phyloP scores from a whole-genome alignment of 2,329 filamentous ascomycete species.

The Microcera coccophila region DNA sequence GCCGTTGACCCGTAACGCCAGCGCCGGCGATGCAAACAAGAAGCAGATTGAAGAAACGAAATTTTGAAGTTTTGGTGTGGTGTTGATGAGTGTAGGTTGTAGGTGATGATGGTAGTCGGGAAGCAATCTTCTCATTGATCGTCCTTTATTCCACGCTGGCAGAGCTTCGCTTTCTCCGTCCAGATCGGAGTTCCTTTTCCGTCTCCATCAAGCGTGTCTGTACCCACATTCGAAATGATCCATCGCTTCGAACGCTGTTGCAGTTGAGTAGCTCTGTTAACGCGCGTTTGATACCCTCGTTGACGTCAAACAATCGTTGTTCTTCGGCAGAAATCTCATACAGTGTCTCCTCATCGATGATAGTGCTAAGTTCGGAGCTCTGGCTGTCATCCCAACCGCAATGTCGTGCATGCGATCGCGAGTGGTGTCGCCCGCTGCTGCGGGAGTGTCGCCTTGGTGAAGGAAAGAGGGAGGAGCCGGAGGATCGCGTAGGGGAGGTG shows the following conservation, averaged over 20 bases:
- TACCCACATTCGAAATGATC: constrained; percentile 54
- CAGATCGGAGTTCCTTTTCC: constrained; percentile 54
- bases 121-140: not conserved
- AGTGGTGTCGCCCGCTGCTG: constrained; percentile 25
- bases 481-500: constrained; percentile 56
- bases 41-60: constrained; percentile 9
- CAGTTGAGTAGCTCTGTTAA: constrained; percentile 61
- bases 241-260: constrained; percentile 49
- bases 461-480: constrained; percentile 43
- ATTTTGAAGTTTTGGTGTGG: not conserved
- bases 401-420: constrained; percentile 29
- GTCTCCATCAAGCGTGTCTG: constrained; percentile 58
- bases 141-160: constrained; percentile 24
- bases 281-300: constrained; percentile 58
- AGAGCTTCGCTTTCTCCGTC: constrained; percentile 46
- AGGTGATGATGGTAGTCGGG: not conserved
- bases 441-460: constrained; percentile 43
- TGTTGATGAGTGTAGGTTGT: not conserved
- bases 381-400: constrained; percentile 32
- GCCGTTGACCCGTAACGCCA: constrained; percentile 7
- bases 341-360: constrained; percentile 46
- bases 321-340: constrained; percentile 50
- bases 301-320: constrained; percentile 52
- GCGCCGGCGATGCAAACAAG: constrained; percentile 8
- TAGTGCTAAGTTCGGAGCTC: constrained; percentile 35